A percentile compares a stretch with the other conserved stretches of the same genome.
Evolutionary conservation across 345 rosid species (phyloP).

Genomic region (Populus alba): DNA sequence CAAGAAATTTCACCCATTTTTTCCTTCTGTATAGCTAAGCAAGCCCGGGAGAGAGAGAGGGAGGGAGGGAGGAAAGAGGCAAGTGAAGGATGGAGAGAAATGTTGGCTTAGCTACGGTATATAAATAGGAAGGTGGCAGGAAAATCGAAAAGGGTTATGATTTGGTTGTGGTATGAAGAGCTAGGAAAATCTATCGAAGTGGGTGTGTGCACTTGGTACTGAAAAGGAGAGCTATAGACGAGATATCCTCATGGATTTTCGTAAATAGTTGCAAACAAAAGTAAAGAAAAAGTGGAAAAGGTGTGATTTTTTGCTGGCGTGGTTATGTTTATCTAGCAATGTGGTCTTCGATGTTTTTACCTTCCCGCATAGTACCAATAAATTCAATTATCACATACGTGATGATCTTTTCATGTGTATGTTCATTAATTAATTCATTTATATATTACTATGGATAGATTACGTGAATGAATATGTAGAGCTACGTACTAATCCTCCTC

Average conservation of each 20-base stretch:
- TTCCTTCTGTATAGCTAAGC: not conserved
- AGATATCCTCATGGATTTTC: constrained; percentile 27
- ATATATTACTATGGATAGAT: not conserved
- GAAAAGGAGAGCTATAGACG: not conserved
- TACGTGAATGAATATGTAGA: not conserved
- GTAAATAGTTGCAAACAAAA: not conserved
- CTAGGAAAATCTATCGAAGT: constrained; percentile 28
- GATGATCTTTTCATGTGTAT: too few relatives aligned
- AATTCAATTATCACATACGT: not conserved
- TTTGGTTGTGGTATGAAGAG: constrained; percentile 25
- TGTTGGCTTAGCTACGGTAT: constrained; percentile 9
- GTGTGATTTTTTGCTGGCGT: constrained; percentile 29
- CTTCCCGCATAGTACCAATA: not conserved
- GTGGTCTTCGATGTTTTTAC: not conserved
- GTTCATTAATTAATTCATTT: too few relatives aligned
- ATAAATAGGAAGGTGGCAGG: constrained; percentile 32
- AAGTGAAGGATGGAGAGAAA: constrained; percentile 15
- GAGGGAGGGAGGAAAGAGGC: not conserved
- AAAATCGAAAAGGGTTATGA: constrained; percentile 22
- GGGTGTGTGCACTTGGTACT: constrained; percentile 2
- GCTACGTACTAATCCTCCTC: too few relatives aligned
- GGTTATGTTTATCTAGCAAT: constrained; percentile 3
- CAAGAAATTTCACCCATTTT: constrained; percentile 54
- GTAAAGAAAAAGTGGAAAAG: not conserved
- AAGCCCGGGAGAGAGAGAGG: not conserved